Percentiles rank a stretch among this genome's conserved stretches.
These are phyloP conservation scores for Debaryomyces sp. DNA, from an alignment of 1,139 yeast species.

Conservation along the genomic window DNA sequence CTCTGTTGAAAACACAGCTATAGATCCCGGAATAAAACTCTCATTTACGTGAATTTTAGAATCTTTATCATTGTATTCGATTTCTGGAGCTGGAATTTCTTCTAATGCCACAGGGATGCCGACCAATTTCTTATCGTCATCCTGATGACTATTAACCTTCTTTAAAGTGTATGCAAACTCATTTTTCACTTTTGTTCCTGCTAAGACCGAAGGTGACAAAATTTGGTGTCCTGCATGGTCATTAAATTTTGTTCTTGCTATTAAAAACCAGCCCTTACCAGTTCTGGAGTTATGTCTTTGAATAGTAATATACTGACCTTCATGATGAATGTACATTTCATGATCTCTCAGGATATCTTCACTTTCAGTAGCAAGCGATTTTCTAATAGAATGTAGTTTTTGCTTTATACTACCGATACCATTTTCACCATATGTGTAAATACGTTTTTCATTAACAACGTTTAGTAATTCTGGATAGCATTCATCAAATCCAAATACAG, in stretches of 20 bases:
- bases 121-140: constrained; percentile 43
- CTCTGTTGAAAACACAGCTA: constrained; percentile 77
- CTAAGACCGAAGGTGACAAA: constrained; percentile 61
- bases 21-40: constrained; percentile 84
- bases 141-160: constrained; percentile 51
- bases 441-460: constrained; percentile 77
- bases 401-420: constrained; percentile 79
- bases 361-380: constrained; percentile 65
- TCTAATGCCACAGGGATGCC: constrained; percentile 69
- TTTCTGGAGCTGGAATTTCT: constrained; percentile 52
- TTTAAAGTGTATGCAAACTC: constrained; percentile 63
- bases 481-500: constrained; percentile 94
- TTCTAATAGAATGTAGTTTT: constrained; percentile 59
- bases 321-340: constrained; percentile 94
- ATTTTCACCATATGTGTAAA: constrained; percentile 54
- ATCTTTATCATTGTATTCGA: constrained; percentile 42
- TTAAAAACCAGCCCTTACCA: constrained; percentile 86
- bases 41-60: constrained; percentile 54
- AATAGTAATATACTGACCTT: constrained; percentile 87
- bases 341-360: constrained; percentile 68
- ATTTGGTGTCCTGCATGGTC: constrained; percentile 47
- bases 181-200: constrained; percentile 65
- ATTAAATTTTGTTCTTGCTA: constrained; percentile 81
- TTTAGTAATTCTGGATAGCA: constrained; percentile 80
- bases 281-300: constrained; percentile 83